Base-by-base conservation (phyloP, 2,329 filamentous ascomycete species). In the Cordyceps farinosa region DNA sequence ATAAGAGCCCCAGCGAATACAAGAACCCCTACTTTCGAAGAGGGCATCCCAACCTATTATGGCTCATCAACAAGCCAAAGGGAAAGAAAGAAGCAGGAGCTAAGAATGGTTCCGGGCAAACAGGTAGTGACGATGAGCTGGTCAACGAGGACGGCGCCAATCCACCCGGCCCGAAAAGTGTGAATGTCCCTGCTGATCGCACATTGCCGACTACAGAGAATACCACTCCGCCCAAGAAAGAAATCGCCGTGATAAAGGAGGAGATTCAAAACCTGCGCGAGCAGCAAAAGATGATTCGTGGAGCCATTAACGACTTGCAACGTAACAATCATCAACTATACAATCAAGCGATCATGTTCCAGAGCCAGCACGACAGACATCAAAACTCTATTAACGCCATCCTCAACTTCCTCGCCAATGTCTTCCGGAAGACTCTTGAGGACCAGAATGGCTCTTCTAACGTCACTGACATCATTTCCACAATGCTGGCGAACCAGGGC, bases 371-470 rank as follows among this genome's bases (percentile, higher is more conserved):
- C 72, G 92, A 94, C 69, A 88, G 95, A n/a, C 95, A 99, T 71
- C 95, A 99, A 73, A 97, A 94, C 73, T 97, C 94, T 0, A 98
- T 99, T 76, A 98, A 97, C 72, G 94, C 94, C n/a, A 98, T 99
- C 66, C 83, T 99, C 48, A 96, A 93, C 56, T 98, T 99, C 75
- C 83, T 99, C 27, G 95, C 94, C 52, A 98, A 96, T 13, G 94
- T 99, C 48, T 99, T 98, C 77, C 90, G 96, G 66, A 90, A 96
- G 71, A 96, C 92, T 66, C 79, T 99, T 56, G 93, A 97, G 73
- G 91, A 93, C 42, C 90, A 94, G 69, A 88, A 87, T 38, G 84
- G 85, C 22, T 82, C 86, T 1, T 87, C 91, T 71, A 94, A 91
- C 65, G 84, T 98, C 48, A 87, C 90, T 62, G 93, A 96, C 68